phyloP scores from a whole-genome alignment of 2,329 filamentous ascomycete species.

The Penicillium brasilianum region DNA sequence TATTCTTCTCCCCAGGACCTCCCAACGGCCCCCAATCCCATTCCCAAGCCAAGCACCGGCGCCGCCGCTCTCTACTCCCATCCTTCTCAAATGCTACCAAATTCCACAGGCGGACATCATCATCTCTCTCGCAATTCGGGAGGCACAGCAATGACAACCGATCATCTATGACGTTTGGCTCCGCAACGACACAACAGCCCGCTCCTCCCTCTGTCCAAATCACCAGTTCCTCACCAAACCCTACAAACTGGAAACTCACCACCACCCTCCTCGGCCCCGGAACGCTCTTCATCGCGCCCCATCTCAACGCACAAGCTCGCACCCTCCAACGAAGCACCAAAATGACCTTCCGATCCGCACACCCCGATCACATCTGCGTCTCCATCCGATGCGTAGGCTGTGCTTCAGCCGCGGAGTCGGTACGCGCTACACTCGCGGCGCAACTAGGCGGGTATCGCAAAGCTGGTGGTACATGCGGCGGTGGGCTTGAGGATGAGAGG shows the following conservation, averaged over 20 bases:
- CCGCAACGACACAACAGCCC: background rate
- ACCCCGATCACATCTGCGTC: slow-evolving; percentile 47
- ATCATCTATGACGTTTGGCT: background rate
- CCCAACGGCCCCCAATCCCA: slow-evolving; percentile 17
- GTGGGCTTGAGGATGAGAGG: background rate
- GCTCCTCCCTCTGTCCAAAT: slow-evolving; percentile 12
- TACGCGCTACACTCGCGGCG: slow-evolving; percentile 43
- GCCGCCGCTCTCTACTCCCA: slow-evolving; percentile 10
- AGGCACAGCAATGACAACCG: background rate
- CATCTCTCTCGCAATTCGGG: background rate
- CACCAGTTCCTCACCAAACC: slow-evolving; percentile 21
- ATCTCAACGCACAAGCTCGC: slow-evolving; percentile 42
- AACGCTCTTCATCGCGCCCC: slow-evolving; percentile 51
- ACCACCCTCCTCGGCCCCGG: slow-evolving; percentile 54
- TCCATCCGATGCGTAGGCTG: slow-evolving; percentile 54
- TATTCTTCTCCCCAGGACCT: slow-evolving; percentile 48
- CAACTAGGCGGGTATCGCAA: slow-evolving; percentile 28
- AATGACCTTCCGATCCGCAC: slow-evolving; percentile 27
- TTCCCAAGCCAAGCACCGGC: background rate
- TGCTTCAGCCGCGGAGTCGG: slow-evolving; percentile 47
- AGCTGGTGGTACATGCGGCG: background rate
- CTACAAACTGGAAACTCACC: slow-evolving; percentile 57
- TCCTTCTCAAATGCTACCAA: background rate
- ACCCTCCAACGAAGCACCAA: slow-evolving; percentile 39
- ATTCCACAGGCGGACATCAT: background rate